These are phyloP conservation scores for Hydnomerulius pinastri DNA, from an alignment of 768 basidiomycete genomes.

Conservation along the genomic window DNA sequence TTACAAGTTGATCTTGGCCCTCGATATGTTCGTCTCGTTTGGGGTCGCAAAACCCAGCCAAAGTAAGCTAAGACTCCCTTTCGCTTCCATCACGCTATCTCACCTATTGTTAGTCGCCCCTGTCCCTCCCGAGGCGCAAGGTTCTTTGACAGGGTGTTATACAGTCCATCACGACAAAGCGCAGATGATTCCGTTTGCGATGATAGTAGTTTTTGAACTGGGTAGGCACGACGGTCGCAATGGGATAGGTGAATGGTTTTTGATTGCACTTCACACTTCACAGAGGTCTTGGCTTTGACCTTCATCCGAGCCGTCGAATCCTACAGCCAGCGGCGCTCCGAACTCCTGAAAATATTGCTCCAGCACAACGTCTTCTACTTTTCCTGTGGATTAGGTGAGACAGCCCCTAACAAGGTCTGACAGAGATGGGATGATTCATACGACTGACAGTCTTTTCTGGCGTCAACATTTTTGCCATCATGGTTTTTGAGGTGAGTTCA, in stretches of 20 bases:
- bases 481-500: constrained; percentile 1
- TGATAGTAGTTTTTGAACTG: constrained; percentile 5
- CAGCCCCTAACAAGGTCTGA: too few relatives aligned
- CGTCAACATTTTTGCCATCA: constrained; percentile 2
- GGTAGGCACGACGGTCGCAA: neutral
- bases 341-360: neutral
- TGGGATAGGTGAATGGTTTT: neutral
- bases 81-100: neutral
- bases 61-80: neutral
- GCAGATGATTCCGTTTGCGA: neutral
- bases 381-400: constrained; percentile 5
- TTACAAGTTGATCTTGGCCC: neutral
- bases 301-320: neutral
- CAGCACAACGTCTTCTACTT: constrained; percentile 9
- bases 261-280: neutral
- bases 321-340: neutral
- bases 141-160: neutral
- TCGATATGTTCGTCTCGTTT: neutral
- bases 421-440: neutral
- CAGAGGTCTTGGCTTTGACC: constrained; percentile 6
- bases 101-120: constrained; percentile 1
- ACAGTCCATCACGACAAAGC: neutral
- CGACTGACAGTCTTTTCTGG: neutral
- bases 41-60: neutral
- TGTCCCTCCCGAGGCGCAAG: neutral